Evolutionary conservation across 345 rosid species (phyloP).

Genomic region (Eucalyptus lansdowneana): DNA sequence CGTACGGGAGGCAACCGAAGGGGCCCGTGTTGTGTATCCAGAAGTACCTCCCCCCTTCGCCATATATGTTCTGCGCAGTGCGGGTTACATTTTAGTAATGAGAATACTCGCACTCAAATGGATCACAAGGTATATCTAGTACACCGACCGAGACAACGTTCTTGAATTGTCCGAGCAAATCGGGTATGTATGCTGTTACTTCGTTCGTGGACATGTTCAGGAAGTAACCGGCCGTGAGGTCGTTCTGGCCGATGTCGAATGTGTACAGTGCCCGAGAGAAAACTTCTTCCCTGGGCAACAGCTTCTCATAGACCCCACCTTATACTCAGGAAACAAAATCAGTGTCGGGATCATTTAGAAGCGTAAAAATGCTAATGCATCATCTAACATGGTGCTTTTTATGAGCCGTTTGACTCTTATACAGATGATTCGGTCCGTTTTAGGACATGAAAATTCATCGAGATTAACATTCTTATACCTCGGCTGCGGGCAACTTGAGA

Average conservation of each 20-base stretch:
- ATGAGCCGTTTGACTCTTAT: background rate
- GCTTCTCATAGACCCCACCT: constrained; percentile 27
- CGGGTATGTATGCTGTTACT: constrained; percentile 51
- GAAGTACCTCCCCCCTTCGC: constrained; percentile 66
- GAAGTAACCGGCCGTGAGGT: constrained; percentile 56
- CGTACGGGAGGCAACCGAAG: constrained; percentile 52
- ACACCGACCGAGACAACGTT: background rate
- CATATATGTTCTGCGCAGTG: constrained; percentile 24
- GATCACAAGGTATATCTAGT: background rate
- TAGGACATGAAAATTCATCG: background rate
- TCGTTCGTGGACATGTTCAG: constrained; percentile 43
- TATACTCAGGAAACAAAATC: too few relatives aligned
- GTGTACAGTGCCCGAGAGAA: constrained; percentile 46
- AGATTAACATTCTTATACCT: constrained; percentile 7
- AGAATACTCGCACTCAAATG: background rate
- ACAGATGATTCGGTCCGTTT: background rate
- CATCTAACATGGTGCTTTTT: background rate
- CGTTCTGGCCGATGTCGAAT: constrained; percentile 68
- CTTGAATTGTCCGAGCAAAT: constrained; percentile 20
- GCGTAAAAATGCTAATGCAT: background rate
- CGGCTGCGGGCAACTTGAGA: constrained; percentile 41
- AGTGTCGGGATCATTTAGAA: background rate
- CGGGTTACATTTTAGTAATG: background rate
- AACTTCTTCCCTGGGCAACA: constrained; percentile 38
- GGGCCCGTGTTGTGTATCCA: constrained; percentile 90